Conservation (phyloP, 2,329 filamentous ascomycete genomes). For the Fusarium denticulatum region DNA sequence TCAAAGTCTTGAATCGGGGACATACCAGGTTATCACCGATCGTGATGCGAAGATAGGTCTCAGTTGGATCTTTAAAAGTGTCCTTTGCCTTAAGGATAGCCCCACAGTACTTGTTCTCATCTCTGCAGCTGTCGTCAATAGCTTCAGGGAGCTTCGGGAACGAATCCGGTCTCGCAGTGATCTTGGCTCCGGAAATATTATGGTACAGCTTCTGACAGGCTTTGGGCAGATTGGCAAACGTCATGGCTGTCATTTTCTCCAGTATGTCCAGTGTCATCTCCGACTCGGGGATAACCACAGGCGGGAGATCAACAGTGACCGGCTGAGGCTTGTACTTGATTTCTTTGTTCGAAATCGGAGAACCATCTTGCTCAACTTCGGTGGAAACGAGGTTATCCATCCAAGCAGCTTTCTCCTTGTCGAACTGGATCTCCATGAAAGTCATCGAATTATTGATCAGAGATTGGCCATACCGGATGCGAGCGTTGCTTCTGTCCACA, state of each 20-base stretch:
- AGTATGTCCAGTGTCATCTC: background rate
- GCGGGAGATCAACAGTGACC: background rate
- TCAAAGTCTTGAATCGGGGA: fast-evolving
- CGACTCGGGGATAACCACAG: background rate
- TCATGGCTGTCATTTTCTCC: background rate
- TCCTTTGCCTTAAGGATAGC: fast-evolving
- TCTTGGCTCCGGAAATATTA: background rate
- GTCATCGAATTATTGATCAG: background rate
- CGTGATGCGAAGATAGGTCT: background rate
- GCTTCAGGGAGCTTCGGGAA: background rate
- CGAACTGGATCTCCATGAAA: background rate
- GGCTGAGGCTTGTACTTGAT: background rate
- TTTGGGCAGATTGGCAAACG: background rate
- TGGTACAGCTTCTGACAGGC: background rate
- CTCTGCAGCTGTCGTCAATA: background rate
- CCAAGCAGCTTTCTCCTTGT: background rate
- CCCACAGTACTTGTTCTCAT: fast-evolving
- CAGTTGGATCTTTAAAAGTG: background rate
- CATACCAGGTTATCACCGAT: background rate
- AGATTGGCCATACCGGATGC: background rate
- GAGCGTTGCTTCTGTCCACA: background rate
- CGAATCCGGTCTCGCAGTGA: fast-evolving
- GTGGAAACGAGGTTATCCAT: background rate
- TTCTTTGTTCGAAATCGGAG: background rate
- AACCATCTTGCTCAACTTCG: background rate